Evolutionary conservation across 768 basidiomycete genomes (phyloP).

Genomic region (Mycena vulgaris): DNA sequence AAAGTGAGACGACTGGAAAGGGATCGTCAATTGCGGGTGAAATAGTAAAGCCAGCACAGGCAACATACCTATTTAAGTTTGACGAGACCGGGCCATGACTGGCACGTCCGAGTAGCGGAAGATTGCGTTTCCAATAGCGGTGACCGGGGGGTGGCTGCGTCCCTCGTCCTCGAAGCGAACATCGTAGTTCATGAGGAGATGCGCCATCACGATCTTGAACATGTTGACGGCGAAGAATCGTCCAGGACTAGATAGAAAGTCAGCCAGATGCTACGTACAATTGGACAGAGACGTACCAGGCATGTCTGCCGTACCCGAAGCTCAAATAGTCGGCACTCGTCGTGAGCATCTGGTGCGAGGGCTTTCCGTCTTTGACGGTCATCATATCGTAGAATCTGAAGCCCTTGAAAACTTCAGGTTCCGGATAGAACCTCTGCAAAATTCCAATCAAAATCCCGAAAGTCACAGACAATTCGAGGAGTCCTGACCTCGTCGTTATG

Average conservation of each 20-base stretch:
- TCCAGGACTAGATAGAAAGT: slow-evolving; percentile 12
- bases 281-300: slow-evolving; percentile 30
- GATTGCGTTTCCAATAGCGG: slow-evolving; percentile 4
- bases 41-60: background rate
- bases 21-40: no score
- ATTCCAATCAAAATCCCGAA: background rate
- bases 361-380: background rate
- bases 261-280: background rate
- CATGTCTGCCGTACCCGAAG: slow-evolving; percentile 40
- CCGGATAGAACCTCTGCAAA: slow-evolving; percentile 1
- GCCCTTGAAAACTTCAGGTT: slow-evolving; percentile 2
- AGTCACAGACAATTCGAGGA: background rate
- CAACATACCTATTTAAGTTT: slow-evolving; percentile 2
- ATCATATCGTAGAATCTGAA: slow-evolving; percentile 9
- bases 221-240: slow-evolving; percentile 37
- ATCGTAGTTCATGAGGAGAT: slow-evolving; percentile 37
- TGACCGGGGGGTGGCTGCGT: background rate
- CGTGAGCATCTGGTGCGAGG: slow-evolving; percentile 32
- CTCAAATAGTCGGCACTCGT: slow-evolving; percentile 24
- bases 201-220: slow-evolving; percentile 27
- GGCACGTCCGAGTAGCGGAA: slow-evolving; percentile 12
- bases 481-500: slow-evolving; percentile 34
- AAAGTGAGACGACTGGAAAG: no score
- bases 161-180: slow-evolving; percentile 33
- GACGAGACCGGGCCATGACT: slow-evolving; percentile 9